These are phyloP conservation scores for Trichosporon inkin DNA, from an alignment of 1,284 basidiomycete species.

Conservation along the genomic window DNA sequence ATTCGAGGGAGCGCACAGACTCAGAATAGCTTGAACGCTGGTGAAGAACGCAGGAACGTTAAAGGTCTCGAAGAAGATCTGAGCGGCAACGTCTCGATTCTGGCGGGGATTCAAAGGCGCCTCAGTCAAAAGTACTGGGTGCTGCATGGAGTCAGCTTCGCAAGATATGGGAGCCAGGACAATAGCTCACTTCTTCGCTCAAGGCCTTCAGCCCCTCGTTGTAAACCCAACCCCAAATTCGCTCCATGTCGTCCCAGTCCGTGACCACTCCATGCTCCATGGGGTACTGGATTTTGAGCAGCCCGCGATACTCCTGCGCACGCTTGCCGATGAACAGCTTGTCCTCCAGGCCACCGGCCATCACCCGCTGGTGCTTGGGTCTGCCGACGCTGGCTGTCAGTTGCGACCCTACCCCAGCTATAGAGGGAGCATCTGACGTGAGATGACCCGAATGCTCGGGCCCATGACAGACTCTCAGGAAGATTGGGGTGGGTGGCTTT, in stretches of 20 bases:
- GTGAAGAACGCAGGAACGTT: slow-evolving; percentile 98
- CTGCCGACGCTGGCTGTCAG: slow-evolving; percentile 70
- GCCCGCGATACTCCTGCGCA: slow-evolving; percentile 87
- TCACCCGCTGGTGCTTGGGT: slow-evolving; percentile 91
- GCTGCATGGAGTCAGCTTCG: slow-evolving; percentile 55
- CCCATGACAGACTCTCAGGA: no score
- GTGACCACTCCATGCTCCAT: slow-evolving; percentile 87
- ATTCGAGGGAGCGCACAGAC: slow-evolving; percentile 61
- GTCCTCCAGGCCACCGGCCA: slow-evolving; percentile 68
- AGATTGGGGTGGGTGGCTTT: no score
- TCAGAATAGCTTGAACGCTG: slow-evolving; percentile 94
- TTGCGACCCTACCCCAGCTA: background rate
- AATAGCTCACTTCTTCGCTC: slow-evolving; percentile 77
- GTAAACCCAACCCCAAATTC: slow-evolving; percentile 96
- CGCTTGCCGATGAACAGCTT: slow-evolving; percentile 88
- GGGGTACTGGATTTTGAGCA: slow-evolving; percentile 93
- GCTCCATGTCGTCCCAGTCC: slow-evolving; percentile 98
- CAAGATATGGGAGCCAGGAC: background rate
- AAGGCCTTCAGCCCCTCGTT: slow-evolving; percentile 88
- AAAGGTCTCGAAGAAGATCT: slow-evolving; percentile 99
- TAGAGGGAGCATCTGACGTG: background rate
- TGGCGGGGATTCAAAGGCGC: slow-evolving; percentile 90
- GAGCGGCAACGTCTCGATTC: slow-evolving; percentile 90
- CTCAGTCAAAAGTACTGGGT: slow-evolving; percentile 92
- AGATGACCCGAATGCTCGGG: no score